Evolutionary conservation across 345 rosid species (phyloP).

Genomic region (Gossypium sturtianum): DNA sequence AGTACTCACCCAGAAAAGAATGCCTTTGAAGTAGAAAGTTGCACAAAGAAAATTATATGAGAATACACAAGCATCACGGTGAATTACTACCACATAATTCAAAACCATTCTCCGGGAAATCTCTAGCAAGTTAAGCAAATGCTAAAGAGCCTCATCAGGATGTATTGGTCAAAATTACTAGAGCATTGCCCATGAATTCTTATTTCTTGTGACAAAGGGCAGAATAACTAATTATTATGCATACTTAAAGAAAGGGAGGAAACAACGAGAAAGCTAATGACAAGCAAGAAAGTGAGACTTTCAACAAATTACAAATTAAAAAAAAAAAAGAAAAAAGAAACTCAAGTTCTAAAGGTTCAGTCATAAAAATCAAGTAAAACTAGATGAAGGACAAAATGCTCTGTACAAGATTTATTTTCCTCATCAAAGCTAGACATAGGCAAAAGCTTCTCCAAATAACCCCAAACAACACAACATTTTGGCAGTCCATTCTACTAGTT

Average conservation of each 20-base stretch:
- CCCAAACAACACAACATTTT: neutral
- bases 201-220: neutral
- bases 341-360: neutral
- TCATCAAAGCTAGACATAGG: neutral
- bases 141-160: neutral
- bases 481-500: neutral
- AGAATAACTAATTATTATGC: neutral
- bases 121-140: neutral
- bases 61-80: constrained; percentile 10
- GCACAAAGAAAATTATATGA: neutral
- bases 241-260: neutral
- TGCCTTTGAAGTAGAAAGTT: constrained; percentile 12
- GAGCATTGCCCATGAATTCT: neutral
- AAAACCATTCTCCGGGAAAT: neutral
- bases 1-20: constrained; percentile 9
- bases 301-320: neutral
- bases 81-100: constrained; percentile 13
- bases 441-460: neutral
- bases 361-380: neutral
- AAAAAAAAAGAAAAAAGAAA: neutral
- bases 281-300: neutral
- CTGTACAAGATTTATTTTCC: neutral
- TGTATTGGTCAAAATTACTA: neutral
- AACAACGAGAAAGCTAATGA: neutral
- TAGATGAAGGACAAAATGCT: neutral